Conservation (phyloP, 2,329 filamentous ascomycete species). For the Ophiostoma sp. region DNA sequence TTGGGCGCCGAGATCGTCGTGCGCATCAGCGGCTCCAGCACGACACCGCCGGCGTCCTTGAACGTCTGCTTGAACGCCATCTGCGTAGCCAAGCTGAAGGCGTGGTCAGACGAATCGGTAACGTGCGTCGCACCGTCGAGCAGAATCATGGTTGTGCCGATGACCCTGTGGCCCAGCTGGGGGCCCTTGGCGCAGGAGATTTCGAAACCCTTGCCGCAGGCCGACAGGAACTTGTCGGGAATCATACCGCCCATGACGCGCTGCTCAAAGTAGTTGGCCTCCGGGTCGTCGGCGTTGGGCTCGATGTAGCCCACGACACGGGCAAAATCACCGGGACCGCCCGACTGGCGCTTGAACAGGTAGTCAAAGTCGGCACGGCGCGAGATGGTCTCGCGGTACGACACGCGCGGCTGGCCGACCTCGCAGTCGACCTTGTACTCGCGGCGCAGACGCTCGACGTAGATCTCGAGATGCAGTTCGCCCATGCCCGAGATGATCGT, state of each 20-base stretch:
- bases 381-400: constrained; percentile 91
- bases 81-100: constrained; percentile 90
- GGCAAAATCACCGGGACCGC: constrained; percentile 92
- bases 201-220: constrained; percentile 93
- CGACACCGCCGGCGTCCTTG: constrained; percentile 68
- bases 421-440: constrained; percentile 95
- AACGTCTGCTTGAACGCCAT: constrained; percentile 97
- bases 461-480: constrained; percentile 93
- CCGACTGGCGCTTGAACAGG: constrained; percentile 88
- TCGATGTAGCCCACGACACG: constrained; percentile 90
- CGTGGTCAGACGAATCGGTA: constrained; percentile 94
- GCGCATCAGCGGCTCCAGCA: constrained; percentile 97
- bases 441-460: constrained; percentile 91
- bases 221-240: constrained; percentile 89
- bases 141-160: constrained; percentile 84
- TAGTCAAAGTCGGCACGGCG: constrained; percentile 80
- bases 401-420: constrained; percentile 94
- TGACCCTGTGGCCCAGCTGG: constrained; percentile 84
- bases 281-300: constrained; percentile 60
- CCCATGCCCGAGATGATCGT: constrained; percentile 99
- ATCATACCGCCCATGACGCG: constrained; percentile 86
- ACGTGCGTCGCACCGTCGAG: constrained; percentile 96
- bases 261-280: constrained; percentile 77
- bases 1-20: constrained; percentile 91
- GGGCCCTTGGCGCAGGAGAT: constrained; percentile 78